Evolutionary conservation across 192 early-diverging fungal species (phyloP), one percentile per base, ranked within the genome.

Genomic region (Helicostylum pulchrum): DNA sequence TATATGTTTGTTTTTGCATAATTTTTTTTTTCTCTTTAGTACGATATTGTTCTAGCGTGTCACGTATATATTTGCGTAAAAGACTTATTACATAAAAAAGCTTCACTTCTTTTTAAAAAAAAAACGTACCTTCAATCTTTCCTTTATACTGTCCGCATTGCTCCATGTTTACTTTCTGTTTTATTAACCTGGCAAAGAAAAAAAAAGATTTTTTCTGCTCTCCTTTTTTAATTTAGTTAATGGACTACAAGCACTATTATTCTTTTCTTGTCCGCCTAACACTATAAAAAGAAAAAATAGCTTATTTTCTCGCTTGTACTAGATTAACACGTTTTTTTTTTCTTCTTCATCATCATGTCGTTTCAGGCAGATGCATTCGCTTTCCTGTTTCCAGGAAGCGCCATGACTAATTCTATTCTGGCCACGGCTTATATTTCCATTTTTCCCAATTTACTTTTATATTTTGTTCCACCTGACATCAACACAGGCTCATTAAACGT

Each of bases 391-490:
- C 83, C 83, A 34, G 83, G 83, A 53, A 74, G 65, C 36, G 76
- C 83, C 21, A 72, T 73, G 75, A 78, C 81, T 56, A 85, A 85
- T 67, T 85, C 90, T 15, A 68, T 92, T 8, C 70, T 92, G 26
- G 90, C 83, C 7, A 90, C 90, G 10, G 77, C 85, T 30, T 93
- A 93, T 62, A 93, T 93, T 61, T 91, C 91, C 20, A 75, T 91
- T 63, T 87, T 91, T 56, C 91, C 91, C 15, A 90, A 91, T 73
- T 70, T 93, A 44, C 75, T 93, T 19, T 77, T 93, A 10, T 89
- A 88, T 51, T 89, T 90, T 59, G 88, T 91, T 14, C 91, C 91
- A 9, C 83, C 91, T 42, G 70, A 84, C 60, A 85, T 87, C 53
- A 51, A 77, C 31, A 77, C 84, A 12, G 70, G 74, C 21, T 79